These are phyloP conservation scores for Coniella vitis DNA, from an alignment of 2,329 filamentous ascomycete genomes.

Conservation along the genomic window DNA sequence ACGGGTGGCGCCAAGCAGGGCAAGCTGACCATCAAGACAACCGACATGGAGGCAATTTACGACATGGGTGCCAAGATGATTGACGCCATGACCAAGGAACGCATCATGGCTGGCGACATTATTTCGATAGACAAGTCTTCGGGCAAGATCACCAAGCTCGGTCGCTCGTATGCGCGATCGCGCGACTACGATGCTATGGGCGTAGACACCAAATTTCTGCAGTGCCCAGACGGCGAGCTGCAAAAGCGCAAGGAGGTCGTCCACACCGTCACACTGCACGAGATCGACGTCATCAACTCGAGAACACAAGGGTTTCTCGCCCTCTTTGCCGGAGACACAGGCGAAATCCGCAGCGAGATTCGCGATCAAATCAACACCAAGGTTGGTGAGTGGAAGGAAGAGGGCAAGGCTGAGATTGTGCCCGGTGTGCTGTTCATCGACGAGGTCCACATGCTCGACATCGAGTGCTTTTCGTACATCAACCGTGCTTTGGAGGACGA, in stretches of 20 bases:
- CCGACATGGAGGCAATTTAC: conserved; percentile 99
- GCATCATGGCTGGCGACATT: conserved; percentile 96
- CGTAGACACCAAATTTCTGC: conserved; percentile 94
- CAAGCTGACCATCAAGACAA: conserved; percentile 98
- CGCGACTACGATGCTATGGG: conserved; percentile 99
- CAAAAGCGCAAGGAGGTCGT: conserved; percentile 96
- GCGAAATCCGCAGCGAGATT: conserved; percentile 94
- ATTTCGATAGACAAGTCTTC: conserved; percentile 98
- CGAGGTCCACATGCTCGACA: conserved; percentile 99
- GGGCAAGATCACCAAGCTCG: conserved; percentile 95
- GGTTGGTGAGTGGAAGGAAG: conserved; percentile 97
- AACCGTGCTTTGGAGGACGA: conserved; percentile 95
- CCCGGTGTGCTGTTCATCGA: conserved; percentile 97
- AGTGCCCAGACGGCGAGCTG: conserved; percentile 94
- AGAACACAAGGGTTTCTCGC: conserved; percentile 97
- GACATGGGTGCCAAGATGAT: conserved; percentile 99
- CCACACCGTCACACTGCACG: conserved; percentile 92
- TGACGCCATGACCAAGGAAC: conserved; percentile 98
- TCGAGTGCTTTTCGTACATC: conserved; percentile 98
- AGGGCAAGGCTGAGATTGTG: conserved; percentile 97
- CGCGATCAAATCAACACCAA: conserved; percentile 99
- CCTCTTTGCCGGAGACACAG: conserved; percentile 95
- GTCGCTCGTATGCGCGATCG: conserved; percentile 87
- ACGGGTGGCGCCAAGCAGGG: conserved; percentile 97
- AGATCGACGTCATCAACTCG: conserved; percentile 99